Conservation (phyloP, 305 asterid genomes). For the Fraxinus angustifolia region DNA sequence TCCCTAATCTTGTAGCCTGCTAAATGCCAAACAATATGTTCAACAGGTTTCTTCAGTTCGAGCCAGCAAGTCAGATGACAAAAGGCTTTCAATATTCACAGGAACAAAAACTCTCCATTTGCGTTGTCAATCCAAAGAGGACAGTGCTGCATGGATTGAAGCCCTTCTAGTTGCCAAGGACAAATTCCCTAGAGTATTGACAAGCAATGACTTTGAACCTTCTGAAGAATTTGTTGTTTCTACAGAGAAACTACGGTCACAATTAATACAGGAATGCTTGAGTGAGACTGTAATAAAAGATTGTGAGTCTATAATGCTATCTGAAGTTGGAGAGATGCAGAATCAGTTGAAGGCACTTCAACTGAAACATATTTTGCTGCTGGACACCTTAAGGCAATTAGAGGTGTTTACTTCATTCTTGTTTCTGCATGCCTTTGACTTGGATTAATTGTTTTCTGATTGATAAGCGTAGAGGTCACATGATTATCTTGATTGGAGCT, state of each 20-base stretch:
- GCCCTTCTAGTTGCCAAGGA: conserved; percentile 87
- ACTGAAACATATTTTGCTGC: conserved; percentile 75
- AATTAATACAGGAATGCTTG: conserved; percentile 70
- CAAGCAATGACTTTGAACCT: conserved; percentile 75
- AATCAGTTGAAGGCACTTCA: conserved; percentile 78
- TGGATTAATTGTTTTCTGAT: conserved; percentile 1
- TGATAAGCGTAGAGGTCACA: conserved; percentile 1
- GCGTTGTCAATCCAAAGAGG: conserved; percentile 86
- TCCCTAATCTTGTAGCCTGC: conserved; percentile 16
- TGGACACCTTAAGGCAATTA: conserved; percentile 82
- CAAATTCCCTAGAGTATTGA: conserved; percentile 80
- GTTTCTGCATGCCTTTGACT: conserved; percentile 24
- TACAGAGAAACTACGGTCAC: conserved; percentile 68
- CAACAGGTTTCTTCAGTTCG: conserved; percentile 91
- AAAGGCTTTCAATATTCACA: conserved; percentile 89
- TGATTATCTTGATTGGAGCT: not conserved
- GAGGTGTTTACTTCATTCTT: conserved; percentile 56
- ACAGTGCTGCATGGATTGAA: conserved; percentile 84
- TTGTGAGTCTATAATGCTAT: conserved; percentile 75
- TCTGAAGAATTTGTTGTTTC: conserved; percentile 83
- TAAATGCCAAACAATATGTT: conserved; percentile 24
- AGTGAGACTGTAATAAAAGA: conserved; percentile 65
- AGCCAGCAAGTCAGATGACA: conserved; percentile 96
- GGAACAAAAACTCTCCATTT: conserved; percentile 96
- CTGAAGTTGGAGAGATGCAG: conserved; percentile 79